Base-by-base conservation (phyloP, 1,284 basidiomycete species). In the Sporisorium reilianum region DNA sequence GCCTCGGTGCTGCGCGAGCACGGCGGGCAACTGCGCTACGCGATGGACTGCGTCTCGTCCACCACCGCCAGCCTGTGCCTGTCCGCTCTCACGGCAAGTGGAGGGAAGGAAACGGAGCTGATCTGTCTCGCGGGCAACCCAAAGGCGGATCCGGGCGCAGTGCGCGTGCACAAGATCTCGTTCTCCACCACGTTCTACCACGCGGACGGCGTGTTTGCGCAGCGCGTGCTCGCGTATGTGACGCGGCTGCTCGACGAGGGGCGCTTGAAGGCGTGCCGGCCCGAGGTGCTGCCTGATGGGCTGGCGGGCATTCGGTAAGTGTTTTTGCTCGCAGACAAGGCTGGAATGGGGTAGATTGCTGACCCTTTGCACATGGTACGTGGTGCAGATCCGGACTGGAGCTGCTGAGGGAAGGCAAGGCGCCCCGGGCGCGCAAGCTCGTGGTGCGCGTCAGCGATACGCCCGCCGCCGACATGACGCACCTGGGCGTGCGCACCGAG, bases 131-230 rank as follows among this genome's bases (percentile, higher is more conserved):
- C 79, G 5, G 80, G 79, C 18, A 77, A 80, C 30, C 77, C 80
- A 0, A 77, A 77, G 44, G 45, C 48, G 1, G 48, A 66, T 9
- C 38, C 48, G 12, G 50, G 57, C 14, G 41, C 41, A 1, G 55
- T 64, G 6, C 59, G 56, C 18, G 46, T 79, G n/a, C 80, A 80
- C 67, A 64, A 58, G 34, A 77, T 81, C 52, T 78, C 75, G 44
- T 81, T 81, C 38, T 73, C 68, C 12, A 80, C 80, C 1, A 81
- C 80, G 6, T 80, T 80, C 56, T 81, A 81, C 59, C 55, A 64
- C 23, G 55, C 60, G 5, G 59, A 75, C 36, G 61, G 53, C 14
- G 28, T 25, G 11, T 81, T 77, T 44, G 69, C 80, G 0, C 28
- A 10, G 1, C 2, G 22, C 0, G 38, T 70, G 2, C 34, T 80